Evolutionary conservation across 192 early-diverging fungal species (phyloP), one percentile per base, ranked within the genome.

Genomic region (Blastocladiella britannica): DNA sequence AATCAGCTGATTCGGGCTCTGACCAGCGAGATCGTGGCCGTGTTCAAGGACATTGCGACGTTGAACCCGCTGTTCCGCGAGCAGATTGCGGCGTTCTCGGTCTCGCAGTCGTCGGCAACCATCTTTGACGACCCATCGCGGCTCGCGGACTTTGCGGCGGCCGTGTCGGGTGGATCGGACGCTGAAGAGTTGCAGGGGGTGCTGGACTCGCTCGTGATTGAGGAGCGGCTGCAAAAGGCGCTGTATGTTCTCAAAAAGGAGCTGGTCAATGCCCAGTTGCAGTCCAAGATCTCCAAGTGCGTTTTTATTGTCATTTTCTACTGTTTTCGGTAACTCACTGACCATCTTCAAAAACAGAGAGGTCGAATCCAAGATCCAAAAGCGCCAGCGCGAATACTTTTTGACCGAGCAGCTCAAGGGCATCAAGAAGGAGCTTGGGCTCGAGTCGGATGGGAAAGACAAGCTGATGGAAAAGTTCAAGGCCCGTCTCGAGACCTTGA

Each of bases 401-500:
- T 67, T 98, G 67, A 95, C 94, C 91, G 95, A 98, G 72, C 95
- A 98, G 69, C 77, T 98, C 60, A 96, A 94, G 70, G 91, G 92
- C 1, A 98, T 98, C 68, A 98, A 98, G 69, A 93, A 93, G 74
- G 91, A 98, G 70, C 76, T 98, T 20, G 95, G 95, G 9, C 79
- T 98, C 29, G 95, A 98, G 63, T 82, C 77, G 54, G 95, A 98
- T 63, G 95, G 95, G 52, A 98, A 98, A 69, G 95, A 98, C 63
- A 98, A 94, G 65, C 67, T 98, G 37, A 83, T 94, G 7, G 88
- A 88, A 55, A 84, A 85, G 63, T 98, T 98, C 64, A 91, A 84
- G 65, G 88, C 82, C 53, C 83, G 87, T 60, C 87, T 83, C 0
- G 67, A 70, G 53, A 81, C 87, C 64, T 73, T 96, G 58, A 71